Evolutionary conservation across 768 basidiomycete genomes (phyloP).

Genomic region (Hydnomerulius pinastri): DNA sequence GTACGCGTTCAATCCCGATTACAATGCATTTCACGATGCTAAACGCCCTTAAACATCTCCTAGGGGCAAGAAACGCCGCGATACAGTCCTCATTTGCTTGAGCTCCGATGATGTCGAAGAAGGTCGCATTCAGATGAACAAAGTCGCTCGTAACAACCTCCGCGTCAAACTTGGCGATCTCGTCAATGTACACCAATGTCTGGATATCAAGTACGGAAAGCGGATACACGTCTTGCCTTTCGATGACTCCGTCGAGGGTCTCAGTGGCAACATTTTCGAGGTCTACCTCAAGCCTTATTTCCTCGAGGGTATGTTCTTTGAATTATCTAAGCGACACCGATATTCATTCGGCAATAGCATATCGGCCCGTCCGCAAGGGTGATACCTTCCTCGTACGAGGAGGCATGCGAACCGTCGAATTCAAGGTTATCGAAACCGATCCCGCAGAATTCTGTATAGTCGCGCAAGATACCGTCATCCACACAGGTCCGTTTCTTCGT

Average conservation of each 20-base stretch:
- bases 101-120: slow-evolving; percentile 97
- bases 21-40: not conserved
- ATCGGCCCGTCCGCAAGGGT: slow-evolving; percentile 93
- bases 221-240: slow-evolving; percentile 96
- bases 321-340: not conserved
- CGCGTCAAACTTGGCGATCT: slow-evolving; percentile 97
- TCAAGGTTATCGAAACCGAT: slow-evolving; percentile 98
- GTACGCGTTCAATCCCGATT: slow-evolving; percentile 43
- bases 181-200: slow-evolving; percentile 92
- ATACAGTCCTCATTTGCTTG: slow-evolving; percentile 96
- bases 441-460: slow-evolving; percentile 99
- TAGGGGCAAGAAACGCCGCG: slow-evolving; percentile 96
- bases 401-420: slow-evolving; percentile 98
- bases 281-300: slow-evolving; percentile 99
- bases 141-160: slow-evolving; percentile 98
- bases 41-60: slow-evolving; percentile 2
- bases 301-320: slow-evolving; percentile 70
- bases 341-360: slow-evolving; percentile 48
- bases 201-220: slow-evolving; percentile 99
- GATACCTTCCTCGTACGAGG: slow-evolving; percentile 99
- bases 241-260: slow-evolving; percentile 96
- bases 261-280: slow-evolving; percentile 98
- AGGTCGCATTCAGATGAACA: slow-evolving; percentile 98
- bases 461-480: slow-evolving; percentile 97
- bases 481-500: slow-evolving; percentile 59